These are phyloP conservation scores for Euphorbia corollata DNA, from an alignment of 441 rosid genomes.

Conservation along the genomic window DNA sequence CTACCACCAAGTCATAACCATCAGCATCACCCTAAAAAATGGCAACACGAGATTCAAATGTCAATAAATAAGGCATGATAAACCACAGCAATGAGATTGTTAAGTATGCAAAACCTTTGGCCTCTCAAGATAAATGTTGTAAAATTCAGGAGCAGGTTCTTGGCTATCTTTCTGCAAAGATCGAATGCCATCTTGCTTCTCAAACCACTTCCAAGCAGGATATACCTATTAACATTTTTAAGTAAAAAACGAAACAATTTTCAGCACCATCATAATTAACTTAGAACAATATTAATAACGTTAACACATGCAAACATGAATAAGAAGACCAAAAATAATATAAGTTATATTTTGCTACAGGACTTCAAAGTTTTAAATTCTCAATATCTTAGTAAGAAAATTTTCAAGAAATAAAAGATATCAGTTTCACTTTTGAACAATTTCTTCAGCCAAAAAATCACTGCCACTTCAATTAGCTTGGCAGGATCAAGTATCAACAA, in stretches of 20 bases:
- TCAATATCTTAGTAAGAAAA: neutral
- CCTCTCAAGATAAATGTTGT: constrained; percentile 97
- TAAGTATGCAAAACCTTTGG: constrained; percentile 65
- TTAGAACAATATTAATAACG: neutral
- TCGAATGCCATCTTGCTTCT: constrained; percentile 99
- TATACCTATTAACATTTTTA: constrained; percentile 51
- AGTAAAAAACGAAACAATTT: neutral
- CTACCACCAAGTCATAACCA: constrained; percentile 98
- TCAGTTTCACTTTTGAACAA: constrained; percentile 1
- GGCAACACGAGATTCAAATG: constrained; percentile 24
- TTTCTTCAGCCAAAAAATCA: neutral
- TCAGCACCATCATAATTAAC: constrained; percentile 16
- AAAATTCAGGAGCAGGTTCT: constrained; percentile 99
- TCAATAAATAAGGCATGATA: constrained; percentile 8
- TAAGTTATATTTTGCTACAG: too few species aligned
- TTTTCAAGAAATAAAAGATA: neutral
- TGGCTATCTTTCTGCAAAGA: constrained; percentile 85
- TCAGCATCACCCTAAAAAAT: constrained; percentile 90
- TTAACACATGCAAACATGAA: neutral
- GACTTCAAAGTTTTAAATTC: neutral
- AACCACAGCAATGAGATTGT: neutral
- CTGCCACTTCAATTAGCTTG: neutral
- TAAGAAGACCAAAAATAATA: neutral
- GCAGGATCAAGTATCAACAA: constrained; percentile 10
- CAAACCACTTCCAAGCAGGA: constrained; percentile 99